Conservation (phyloP, 495 filamentous ascomycete species). For the Cudoniella acicularis region DNA sequence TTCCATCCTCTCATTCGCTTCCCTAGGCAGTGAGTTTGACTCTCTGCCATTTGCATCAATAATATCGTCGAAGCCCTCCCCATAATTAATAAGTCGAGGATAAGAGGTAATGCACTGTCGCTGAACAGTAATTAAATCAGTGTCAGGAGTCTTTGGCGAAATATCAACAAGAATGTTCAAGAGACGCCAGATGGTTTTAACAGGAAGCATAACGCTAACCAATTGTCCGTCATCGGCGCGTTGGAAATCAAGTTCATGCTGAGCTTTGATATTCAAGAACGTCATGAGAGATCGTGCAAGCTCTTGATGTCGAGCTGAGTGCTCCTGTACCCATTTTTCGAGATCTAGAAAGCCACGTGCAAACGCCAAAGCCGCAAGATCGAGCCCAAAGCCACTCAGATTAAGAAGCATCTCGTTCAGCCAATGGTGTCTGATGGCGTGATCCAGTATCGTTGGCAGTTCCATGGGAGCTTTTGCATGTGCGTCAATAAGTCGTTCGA, state of each 20-base stretch:
- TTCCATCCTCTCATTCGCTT: constrained; percentile 87
- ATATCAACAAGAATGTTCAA: constrained; percentile 73
- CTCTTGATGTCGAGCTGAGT: constrained; percentile 52
- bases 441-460: constrained; percentile 78
- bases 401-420: constrained; percentile 72
- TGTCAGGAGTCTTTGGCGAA: constrained; percentile 42
- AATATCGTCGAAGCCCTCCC: constrained; percentile 83
- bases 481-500: constrained; percentile 68
- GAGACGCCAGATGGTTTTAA: constrained; percentile 72
- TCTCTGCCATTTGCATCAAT: constrained; percentile 79
- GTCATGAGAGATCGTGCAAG: constrained; percentile 63
- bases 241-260: constrained; percentile 71
- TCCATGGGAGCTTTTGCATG: constrained; percentile 72
- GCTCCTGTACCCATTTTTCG: constrained; percentile 72
- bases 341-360: constrained; percentile 75
- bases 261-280: constrained; percentile 78
- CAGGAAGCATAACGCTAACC: constrained; percentile 50
- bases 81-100: constrained; percentile 94
- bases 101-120: constrained; percentile 87
- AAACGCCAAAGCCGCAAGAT: constrained; percentile 87
- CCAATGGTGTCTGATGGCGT: constrained; percentile 74
- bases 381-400: constrained; percentile 76
- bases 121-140: constrained; percentile 59
- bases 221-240: constrained; percentile 56
- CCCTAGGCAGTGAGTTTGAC: constrained; percentile 71